Evolutionary conservation across 805 yeast species (phyloP).

Genomic region (Saturnispora zaruensis): DNA sequence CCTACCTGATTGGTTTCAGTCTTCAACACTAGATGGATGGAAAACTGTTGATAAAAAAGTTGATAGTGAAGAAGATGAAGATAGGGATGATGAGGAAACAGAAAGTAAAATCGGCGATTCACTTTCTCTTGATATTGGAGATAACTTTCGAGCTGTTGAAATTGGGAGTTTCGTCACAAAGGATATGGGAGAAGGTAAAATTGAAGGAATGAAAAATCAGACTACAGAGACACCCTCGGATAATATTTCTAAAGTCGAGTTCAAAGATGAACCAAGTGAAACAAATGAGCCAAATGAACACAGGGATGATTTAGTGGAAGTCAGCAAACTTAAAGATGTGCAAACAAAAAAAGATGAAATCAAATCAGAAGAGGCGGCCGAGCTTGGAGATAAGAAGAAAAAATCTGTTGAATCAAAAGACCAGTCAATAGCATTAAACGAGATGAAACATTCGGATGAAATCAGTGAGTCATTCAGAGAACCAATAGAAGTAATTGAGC

Average conservation of each 20-base stretch:
- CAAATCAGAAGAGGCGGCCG: neutral
- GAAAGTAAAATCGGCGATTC: neutral
- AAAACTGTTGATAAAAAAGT: neutral
- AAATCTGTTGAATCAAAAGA: neutral
- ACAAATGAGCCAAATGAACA: neutral
- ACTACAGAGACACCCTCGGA: neutral
- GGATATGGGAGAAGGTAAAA: neutral
- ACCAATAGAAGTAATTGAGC: neutral
- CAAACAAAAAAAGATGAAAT: too few relatives aligned
- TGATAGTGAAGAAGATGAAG: slow-evolving; percentile 11
- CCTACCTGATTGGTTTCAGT: slow-evolving; percentile 32
- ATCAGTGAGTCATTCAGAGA: neutral
- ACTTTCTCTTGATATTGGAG: neutral
- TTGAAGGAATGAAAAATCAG: neutral
- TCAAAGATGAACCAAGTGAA: neutral
- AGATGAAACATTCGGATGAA: neutral
- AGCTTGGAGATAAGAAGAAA: too few relatives aligned
- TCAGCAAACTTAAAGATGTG: neutral
- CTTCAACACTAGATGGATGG: slow-evolving; percentile 10
- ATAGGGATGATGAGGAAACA: slow-evolving; percentile 8
- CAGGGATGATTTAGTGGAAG: neutral
- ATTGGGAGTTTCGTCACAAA: neutral
- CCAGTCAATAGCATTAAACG: too few relatives aligned
- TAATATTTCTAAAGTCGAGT: neutral
- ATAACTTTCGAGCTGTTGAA: neutral